These are phyloP conservation scores for Candida pseudoviswanathii DNA, from an alignment of 1,139 yeast genomes.

Conservation along the genomic window DNA sequence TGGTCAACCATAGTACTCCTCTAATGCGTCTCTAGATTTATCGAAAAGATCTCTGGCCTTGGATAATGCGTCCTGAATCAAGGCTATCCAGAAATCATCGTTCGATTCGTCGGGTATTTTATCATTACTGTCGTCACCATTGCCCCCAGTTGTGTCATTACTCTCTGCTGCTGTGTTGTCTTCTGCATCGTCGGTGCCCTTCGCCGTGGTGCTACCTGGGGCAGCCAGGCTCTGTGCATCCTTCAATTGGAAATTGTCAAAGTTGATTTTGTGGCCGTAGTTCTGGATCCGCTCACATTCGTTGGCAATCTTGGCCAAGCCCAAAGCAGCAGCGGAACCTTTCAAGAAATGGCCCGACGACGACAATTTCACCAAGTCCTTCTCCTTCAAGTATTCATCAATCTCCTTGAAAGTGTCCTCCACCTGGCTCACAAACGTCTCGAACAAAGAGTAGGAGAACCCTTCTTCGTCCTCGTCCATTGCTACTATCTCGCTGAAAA, in stretches of 20 bases:
- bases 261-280: constrained; percentile 62
- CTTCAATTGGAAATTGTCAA: constrained; percentile 41
- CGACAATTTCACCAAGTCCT: constrained; percentile 63
- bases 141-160: constrained; percentile 6
- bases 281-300: constrained; percentile 94
- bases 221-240: background rate
- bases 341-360: constrained; percentile 88
- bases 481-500: constrained; percentile 81
- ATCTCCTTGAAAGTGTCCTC: constrained; percentile 75
- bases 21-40: constrained; percentile 57
- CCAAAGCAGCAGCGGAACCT: constrained; percentile 95
- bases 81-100: constrained; percentile 50
- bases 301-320: constrained; percentile 75
- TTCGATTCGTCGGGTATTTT: constrained; percentile 20
- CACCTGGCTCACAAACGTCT: constrained; percentile 89
- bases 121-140: background rate
- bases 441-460: constrained; percentile 74
- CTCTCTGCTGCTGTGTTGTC: background rate
- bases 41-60: constrained; percentile 60
- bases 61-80: constrained; percentile 56
- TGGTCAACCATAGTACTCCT: constrained; percentile 54
- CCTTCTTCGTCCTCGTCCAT: constrained; percentile 96
- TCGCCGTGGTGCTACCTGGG: background rate
- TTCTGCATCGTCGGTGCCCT: constrained; percentile 18
- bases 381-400: constrained; percentile 51